Percentiles rank a stretch among this genome's conserved stretches.
Evolutionary conservation across 73 alveolate genomes (phyloP).

Genomic region (Tetrahymena thermophila): DNA sequence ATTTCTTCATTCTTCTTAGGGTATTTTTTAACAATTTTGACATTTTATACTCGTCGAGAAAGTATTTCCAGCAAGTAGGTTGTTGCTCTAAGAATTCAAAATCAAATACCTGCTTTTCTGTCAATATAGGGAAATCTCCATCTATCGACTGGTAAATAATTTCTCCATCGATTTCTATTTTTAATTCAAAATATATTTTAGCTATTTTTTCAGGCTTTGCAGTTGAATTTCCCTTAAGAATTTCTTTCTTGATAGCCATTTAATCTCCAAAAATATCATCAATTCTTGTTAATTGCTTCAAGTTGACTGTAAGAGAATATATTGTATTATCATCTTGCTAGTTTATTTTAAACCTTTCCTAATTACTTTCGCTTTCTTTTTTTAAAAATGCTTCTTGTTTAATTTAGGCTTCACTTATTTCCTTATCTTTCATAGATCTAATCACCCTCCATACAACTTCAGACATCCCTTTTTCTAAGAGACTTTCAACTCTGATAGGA

Average conservation of each 20-base stretch:
- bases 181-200: conserved; percentile 4
- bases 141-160: background rate
- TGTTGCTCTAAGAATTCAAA: background rate
- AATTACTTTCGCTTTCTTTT: background rate
- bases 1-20: conserved; percentile 29
- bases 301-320: background rate
- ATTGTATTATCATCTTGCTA: background rate
- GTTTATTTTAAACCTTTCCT: background rate
- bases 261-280: conserved; percentile 40
- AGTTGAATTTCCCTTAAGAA: conserved; percentile 17
- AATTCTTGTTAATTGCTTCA: conserved; percentile 15
- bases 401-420: background rate
- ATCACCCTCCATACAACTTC: conserved; percentile 4
- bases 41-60: conserved; percentile 26
- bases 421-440: conserved; percentile 32
- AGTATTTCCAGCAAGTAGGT: background rate
- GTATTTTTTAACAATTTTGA: conserved; percentile 18
- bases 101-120: background rate
- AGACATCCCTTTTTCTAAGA: background rate
- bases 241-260: conserved; percentile 3
- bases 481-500: background rate
- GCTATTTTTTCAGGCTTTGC: conserved; percentile 44
- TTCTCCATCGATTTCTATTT: background rate
- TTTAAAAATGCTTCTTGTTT: background rate
- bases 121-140: background rate